phyloP scores from a whole-genome alignment of 2,329 filamentous ascomycete species.

The Penicillium sp. region DNA sequence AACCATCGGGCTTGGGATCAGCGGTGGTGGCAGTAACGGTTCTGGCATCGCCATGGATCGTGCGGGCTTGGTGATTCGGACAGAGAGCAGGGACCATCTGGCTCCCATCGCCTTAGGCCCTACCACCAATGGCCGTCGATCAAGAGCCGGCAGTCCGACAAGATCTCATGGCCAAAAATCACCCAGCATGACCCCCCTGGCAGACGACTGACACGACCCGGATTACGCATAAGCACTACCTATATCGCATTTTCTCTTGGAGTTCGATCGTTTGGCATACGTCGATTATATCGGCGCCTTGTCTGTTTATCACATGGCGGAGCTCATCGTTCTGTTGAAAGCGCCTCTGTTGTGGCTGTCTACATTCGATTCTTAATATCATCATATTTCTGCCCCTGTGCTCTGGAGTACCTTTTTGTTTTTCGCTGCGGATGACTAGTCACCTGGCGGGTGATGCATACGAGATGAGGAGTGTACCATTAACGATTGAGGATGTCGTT shows the following conservation, averaged over 20 bases:
- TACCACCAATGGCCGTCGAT: conserved; percentile 45
- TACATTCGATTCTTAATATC: conserved; percentile 24
- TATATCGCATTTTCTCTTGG: conserved; percentile 27
- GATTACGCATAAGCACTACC: conserved; percentile 16
- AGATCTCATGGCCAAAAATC: conserved; percentile 37
- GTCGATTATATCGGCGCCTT: conserved; percentile 1
- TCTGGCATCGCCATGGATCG: conserved; percentile 52
- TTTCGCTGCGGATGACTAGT: conserved; percentile 9
- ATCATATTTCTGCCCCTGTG: conserved; percentile 24
- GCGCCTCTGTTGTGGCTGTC: conserved; percentile 4
- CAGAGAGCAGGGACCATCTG: conserved; percentile 80
- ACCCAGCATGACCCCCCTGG: conserved; percentile 35
- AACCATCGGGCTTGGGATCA: conserved; percentile 38
- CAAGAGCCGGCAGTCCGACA: conserved; percentile 50
- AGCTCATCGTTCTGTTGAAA: conserved; percentile 2
- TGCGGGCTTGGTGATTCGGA: conserved; percentile 72
- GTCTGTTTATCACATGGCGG: background rate
- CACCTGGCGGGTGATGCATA: conserved; percentile 21
- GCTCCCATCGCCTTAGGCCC: conserved; percentile 52
- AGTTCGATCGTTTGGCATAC: conserved; percentile 19
- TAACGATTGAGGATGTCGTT: conserved; percentile 12
- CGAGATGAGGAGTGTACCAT: conserved; percentile 23
- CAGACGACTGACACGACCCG: conserved; percentile 31
- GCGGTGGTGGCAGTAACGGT: conserved; percentile 18
- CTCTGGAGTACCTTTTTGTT: conserved; percentile 27